Percentiles rank a stretch among this genome's conserved stretches.
Conservation (phyloP, 1,284 basidiomycete species). For the Mycosarcoma mackinlayi region DNA sequence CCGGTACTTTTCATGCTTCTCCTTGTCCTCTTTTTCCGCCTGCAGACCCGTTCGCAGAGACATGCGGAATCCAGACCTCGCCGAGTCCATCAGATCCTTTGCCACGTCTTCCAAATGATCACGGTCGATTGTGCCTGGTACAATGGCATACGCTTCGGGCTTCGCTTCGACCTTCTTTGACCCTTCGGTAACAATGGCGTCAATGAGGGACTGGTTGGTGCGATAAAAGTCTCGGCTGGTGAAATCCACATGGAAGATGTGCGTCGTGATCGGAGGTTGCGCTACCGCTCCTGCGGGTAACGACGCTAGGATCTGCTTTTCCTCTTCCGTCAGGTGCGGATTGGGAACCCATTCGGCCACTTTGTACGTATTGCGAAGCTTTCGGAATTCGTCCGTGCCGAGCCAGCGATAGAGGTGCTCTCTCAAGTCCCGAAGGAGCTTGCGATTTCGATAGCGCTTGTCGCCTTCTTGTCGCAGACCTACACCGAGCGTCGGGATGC, state of each 20-base stretch:
- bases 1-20: slow-evolving; percentile 53
- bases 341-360: slow-evolving; percentile 54
- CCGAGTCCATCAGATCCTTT: slow-evolving; percentile 57
- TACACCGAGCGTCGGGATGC: slow-evolving; percentile 47
- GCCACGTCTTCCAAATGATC: slow-evolving; percentile 55
- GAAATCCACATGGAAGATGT: slow-evolving; percentile 54
- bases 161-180: slow-evolving; percentile 46
- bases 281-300: slow-evolving; percentile 36
- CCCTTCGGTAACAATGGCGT: slow-evolving; percentile 46
- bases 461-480: slow-evolving; percentile 51
- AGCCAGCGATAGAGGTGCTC: slow-evolving; percentile 57
- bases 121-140: slow-evolving; percentile 47
- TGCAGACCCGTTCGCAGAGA: slow-evolving; percentile 48
- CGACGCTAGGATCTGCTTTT: slow-evolving; percentile 41
- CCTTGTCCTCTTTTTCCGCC: slow-evolving; percentile 54
- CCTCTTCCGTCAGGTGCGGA: slow-evolving; percentile 39
- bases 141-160: slow-evolving; percentile 51
- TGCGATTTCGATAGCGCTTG: slow-evolving; percentile 54
- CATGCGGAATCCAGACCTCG: slow-evolving; percentile 51
- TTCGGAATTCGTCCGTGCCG: slow-evolving; percentile 54
- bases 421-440: slow-evolving; percentile 51
- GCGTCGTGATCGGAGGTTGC: slow-evolving; percentile 49
- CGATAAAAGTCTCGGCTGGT: slow-evolving; percentile 50
- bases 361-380: slow-evolving; percentile 48
- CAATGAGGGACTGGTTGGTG: slow-evolving; percentile 51